These are phyloP conservation scores for Puya raimondii DNA, from an alignment of 176 grass and related monocot species.

Conservation along the genomic window DNA sequence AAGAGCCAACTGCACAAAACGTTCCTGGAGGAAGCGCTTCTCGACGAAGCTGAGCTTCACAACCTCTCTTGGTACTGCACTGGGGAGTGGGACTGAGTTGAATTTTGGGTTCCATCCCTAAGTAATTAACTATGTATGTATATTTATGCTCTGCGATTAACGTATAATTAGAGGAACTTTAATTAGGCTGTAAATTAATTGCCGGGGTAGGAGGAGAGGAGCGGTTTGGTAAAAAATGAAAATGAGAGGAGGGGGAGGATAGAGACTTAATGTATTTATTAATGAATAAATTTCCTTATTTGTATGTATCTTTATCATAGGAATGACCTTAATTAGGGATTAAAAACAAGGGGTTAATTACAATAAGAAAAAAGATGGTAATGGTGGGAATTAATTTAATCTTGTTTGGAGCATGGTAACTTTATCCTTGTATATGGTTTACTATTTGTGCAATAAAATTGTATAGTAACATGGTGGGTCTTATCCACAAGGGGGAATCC, in stretches of 20 bases:
- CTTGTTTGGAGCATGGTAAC: too few species aligned
- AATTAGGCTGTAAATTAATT: neutral
- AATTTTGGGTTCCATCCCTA: neutral
- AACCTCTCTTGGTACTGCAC: slow-evolving; percentile 34
- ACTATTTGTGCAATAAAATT: neutral
- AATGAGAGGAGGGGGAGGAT: neutral
- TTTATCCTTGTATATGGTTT: too few species aligned
- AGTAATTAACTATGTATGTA: neutral
- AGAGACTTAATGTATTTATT: neutral
- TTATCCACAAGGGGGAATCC: neutral
- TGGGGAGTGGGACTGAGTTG: neutral
- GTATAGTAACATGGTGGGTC: neutral
- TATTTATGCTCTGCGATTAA: neutral
- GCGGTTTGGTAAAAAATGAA: slow-evolving; percentile 4
- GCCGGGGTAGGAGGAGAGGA: neutral
- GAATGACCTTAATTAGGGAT: slow-evolving; percentile 23
- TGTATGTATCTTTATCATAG: slow-evolving; percentile 21
- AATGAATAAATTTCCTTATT: slow-evolving; percentile 18
- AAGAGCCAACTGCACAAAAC: slow-evolving; percentile 21
- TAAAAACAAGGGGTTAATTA: neutral
- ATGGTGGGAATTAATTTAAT: slow-evolving; percentile 2
- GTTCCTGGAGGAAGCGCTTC: slow-evolving; percentile 8
- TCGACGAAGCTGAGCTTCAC: slow-evolving; percentile 13
- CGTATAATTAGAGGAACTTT: neutral
- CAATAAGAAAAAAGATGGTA: neutral